Conservation (phyloP, 163 green algal species). For the Chloromonas sp. region DNA sequence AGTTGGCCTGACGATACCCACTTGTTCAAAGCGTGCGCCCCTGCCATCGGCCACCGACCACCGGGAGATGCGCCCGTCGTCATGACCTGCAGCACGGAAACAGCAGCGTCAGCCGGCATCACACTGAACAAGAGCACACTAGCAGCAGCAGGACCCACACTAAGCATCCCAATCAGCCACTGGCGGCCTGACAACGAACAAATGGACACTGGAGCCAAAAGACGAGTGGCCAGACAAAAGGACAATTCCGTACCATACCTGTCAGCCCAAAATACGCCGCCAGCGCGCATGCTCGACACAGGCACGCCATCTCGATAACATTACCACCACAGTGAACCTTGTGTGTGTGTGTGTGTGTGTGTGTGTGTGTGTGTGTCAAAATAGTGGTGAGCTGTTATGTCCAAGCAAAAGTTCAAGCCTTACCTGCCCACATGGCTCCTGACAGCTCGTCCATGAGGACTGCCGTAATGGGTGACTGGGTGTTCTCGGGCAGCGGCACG, state of each 20-base stretch:
- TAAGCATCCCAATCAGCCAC: too few relatives aligned
- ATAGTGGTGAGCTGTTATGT: too few relatives aligned
- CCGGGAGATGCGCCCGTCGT: background rate
- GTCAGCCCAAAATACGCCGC: background rate
- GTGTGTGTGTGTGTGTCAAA: background rate
- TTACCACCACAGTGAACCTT: too few relatives aligned
- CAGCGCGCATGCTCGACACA: too few relatives aligned
- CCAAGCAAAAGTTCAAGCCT: background rate
- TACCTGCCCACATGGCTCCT: conserved; percentile 4
- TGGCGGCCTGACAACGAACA: too few relatives aligned
- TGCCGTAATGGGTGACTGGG: background rate
- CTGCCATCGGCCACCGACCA: background rate
- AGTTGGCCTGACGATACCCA: too few relatives aligned
- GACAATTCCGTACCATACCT: background rate
- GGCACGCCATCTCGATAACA: too few relatives aligned
- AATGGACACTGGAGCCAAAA: background rate
- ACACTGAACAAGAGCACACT: background rate
- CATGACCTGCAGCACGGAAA: background rate
- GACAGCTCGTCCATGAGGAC: conserved; percentile 4
- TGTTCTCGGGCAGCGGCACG: background rate
- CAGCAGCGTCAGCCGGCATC: background rate
- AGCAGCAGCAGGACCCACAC: background rate
- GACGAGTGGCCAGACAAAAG: background rate
- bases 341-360: background rate
- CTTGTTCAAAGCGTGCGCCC: background rate